Percentiles rank a stretch among this genome's conserved stretches.
Conservation (phyloP, 2,329 filamentous ascomycete species). For the Corinectria fuckeliana region DNA sequence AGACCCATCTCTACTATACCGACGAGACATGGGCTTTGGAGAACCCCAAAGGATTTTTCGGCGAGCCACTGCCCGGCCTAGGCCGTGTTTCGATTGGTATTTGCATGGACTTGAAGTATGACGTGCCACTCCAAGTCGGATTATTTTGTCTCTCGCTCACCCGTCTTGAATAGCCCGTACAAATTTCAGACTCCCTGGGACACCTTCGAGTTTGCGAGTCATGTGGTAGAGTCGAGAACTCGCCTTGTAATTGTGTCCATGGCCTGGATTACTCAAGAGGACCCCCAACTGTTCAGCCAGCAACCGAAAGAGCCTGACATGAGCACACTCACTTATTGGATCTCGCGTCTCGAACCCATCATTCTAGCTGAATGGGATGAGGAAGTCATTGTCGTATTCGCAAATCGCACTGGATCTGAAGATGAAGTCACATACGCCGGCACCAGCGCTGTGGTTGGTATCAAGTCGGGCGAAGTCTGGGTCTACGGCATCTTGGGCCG, state of each 20-base stretch:
- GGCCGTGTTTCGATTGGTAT: slow-evolving; percentile 65
- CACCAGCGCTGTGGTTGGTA: slow-evolving; percentile 73
- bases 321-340: slow-evolving; percentile 78
- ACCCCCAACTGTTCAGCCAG: slow-evolving; percentile 53
- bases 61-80: slow-evolving; percentile 52
- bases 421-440: slow-evolving; percentile 73
- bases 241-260: slow-evolving; percentile 74
- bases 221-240: slow-evolving; percentile 62
- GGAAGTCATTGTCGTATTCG: slow-evolving; percentile 73
- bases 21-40: slow-evolving; percentile 69
- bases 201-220: slow-evolving; percentile 55
- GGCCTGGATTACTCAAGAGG: slow-evolving; percentile 75
- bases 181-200: slow-evolving; percentile 49
- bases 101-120: slow-evolving; percentile 67
- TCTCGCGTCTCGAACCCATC: slow-evolving; percentile 71
- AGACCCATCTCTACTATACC: slow-evolving; percentile 63
- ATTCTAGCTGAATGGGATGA: slow-evolving; percentile 58
- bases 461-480: slow-evolving; percentile 68
- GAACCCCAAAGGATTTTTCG: slow-evolving; percentile 57
- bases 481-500: slow-evolving; percentile 75
- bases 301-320: slow-evolving; percentile 68
- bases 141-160: slow-evolving; percentile 9
- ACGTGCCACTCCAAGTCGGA: not conserved
- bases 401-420: slow-evolving; percentile 74
- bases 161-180: slow-evolving; percentile 39